Conservation (phyloP, 805 yeast genomes). For the Lachancea meyersii region DNA sequence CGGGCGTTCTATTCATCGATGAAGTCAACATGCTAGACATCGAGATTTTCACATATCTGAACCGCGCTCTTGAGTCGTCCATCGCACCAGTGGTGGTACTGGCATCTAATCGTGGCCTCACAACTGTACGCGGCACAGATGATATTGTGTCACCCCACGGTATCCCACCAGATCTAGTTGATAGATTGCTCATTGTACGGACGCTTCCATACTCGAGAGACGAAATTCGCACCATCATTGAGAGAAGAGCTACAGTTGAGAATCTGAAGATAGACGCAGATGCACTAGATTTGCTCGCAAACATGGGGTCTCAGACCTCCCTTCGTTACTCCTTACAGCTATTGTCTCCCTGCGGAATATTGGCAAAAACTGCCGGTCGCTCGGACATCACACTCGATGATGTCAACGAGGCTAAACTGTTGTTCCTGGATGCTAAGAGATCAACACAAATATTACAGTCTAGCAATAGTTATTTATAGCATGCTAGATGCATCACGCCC, state of each 20-base stretch:
- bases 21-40: constrained; percentile 98
- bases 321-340: constrained; percentile 89
- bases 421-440: constrained; percentile 83
- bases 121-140: constrained; percentile 85
- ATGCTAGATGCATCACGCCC: not conserved
- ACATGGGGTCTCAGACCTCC: constrained; percentile 69
- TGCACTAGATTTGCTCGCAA: constrained; percentile 72
- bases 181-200: constrained; percentile 83
- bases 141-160: constrained; percentile 91
- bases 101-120: constrained; percentile 93
- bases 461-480: constrained; percentile 31
- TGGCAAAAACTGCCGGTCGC: constrained; percentile 69
- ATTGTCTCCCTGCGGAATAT: constrained; percentile 81
- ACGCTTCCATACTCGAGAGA: constrained; percentile 82
- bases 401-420: constrained; percentile 71
- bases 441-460: constrained; percentile 59
- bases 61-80: constrained; percentile 85
- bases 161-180: constrained; percentile 89
- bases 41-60: constrained; percentile 91
- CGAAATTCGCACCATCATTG: constrained; percentile 76
- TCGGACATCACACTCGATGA: constrained; percentile 61
- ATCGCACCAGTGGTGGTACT: constrained; percentile 93
- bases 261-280: constrained; percentile 54
- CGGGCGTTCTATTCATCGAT: constrained; percentile 96
- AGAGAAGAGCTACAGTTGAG: constrained; percentile 77